Conservation (phyloP, 306 rosid species). For the Casuarina equisetifolia region DNA sequence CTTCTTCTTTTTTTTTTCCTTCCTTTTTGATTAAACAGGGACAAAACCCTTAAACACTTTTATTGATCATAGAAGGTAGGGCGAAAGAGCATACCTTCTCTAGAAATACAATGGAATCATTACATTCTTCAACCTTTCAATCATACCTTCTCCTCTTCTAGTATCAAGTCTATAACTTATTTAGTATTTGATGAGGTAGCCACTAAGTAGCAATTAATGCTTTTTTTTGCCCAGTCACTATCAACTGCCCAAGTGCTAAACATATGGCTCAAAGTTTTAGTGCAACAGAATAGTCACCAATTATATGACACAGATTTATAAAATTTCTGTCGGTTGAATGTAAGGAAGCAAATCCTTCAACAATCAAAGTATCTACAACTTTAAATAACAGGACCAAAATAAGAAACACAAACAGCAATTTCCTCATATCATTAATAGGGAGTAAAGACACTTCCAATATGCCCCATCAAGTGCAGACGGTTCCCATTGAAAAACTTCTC, state of each 20-base stretch:
- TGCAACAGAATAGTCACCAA: not conserved
- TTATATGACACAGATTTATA: not conserved
- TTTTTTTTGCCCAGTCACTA: not conserved
- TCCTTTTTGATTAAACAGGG: no score
- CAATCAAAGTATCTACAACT: constrained; percentile 2
- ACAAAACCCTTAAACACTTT: no score
- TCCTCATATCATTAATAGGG: constrained; percentile 3
- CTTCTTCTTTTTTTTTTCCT: no score
- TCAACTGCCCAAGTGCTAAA: not conserved
- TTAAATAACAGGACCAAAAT: constrained; percentile 1
- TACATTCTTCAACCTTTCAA: no score
- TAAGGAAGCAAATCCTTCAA: constrained; percentile 10
- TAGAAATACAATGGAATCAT: no score
- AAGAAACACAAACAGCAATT: constrained; percentile 13
- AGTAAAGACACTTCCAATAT: not conserved
- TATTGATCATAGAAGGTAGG: no score
- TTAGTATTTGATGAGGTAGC: constrained; percentile 5
- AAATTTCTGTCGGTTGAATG: not conserved
- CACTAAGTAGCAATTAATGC: constrained; percentile 8
- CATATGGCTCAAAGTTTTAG: not conserved
- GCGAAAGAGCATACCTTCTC: no score
- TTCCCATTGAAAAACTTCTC: not conserved
- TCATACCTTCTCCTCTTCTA: not conserved
- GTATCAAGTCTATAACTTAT: constrained; percentile 8
- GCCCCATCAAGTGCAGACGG: not conserved